Evolutionary conservation across 352 stramenopile genomes (phyloP).

Genomic region (Phytophthora macrochlamydospora): DNA sequence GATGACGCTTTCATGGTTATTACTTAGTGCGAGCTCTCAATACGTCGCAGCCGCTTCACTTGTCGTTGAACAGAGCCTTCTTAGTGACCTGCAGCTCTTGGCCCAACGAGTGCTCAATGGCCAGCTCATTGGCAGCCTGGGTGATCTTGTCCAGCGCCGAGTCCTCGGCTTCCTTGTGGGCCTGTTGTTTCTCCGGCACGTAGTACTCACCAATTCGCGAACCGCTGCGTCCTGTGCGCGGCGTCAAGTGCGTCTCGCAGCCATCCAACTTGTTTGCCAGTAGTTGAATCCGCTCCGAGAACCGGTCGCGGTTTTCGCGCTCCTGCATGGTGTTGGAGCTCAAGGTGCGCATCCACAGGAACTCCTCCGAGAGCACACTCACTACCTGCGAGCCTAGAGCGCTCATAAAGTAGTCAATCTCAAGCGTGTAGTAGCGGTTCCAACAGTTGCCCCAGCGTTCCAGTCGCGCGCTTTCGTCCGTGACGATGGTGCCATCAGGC

Average conservation of each 20-base stretch:
- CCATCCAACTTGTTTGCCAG: constrained; percentile 86
- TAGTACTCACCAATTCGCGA: constrained; percentile 87
- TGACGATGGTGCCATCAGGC: constrained; percentile 94
- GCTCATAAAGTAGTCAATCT: constrained; percentile 98
- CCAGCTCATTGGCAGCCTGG: constrained; percentile 85
- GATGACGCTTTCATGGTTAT: constrained; percentile 29
- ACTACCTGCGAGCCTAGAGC: constrained; percentile 91
- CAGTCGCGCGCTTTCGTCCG: constrained; percentile 91
- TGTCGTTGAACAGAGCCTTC: constrained; percentile 86
- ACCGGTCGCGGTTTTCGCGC: constrained; percentile 88
- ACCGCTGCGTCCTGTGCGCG: constrained; percentile 51
- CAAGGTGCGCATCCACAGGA: constrained; percentile 92
- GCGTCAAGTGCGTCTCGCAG: constrained; percentile 65
- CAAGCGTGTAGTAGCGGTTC: constrained; percentile 80
- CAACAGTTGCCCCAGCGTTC: constrained; percentile 97
- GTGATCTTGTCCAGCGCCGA: constrained; percentile 87
- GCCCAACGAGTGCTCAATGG: constrained; percentile 83
- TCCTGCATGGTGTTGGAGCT: constrained; percentile 92
- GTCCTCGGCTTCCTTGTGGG: constrained; percentile 70
- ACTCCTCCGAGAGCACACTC: constrained; percentile 92
- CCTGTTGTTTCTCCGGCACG: constrained; percentile 80
- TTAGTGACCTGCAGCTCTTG: constrained; percentile 86
- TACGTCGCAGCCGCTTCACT: constrained; percentile 44
- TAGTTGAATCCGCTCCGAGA: constrained; percentile 89
- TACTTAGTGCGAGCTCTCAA: constrained; percentile 19